Conservation (phyloP, 305 asterid species). For the Fraxinus angustifolia region DNA sequence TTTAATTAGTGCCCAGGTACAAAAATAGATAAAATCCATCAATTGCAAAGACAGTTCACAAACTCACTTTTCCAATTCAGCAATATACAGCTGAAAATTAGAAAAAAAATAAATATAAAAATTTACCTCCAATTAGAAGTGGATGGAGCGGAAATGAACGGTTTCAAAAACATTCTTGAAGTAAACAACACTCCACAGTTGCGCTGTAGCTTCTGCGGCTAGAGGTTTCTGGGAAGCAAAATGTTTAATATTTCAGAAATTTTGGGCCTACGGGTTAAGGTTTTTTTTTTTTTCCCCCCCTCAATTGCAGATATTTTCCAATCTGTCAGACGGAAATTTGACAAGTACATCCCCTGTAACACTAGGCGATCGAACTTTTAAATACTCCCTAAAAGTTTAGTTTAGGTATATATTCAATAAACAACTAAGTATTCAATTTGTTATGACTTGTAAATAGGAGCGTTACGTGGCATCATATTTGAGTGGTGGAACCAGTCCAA, state of each 20-base stretch:
- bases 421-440: too few relatives aligned
- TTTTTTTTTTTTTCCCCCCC: too few relatives aligned
- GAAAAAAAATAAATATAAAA: background rate
- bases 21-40: background rate
- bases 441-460: too few relatives aligned
- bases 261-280: background rate
- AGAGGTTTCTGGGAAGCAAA: background rate
- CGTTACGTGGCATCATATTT: too few relatives aligned
- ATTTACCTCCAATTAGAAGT: constrained; percentile 54
- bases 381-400: too few relatives aligned
- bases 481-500: too few relatives aligned
- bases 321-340: background rate
- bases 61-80: background rate
- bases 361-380: too few relatives aligned
- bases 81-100: background rate
- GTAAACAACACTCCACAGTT: constrained; percentile 50
- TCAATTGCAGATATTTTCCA: background rate
- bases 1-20: background rate
- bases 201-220: background rate
- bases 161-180: constrained; percentile 52
- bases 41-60: background rate
- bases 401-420: too few relatives aligned
- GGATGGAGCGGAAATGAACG: constrained; percentile 60
- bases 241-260: background rate
- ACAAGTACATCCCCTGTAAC: background rate